Evolutionary conservation across 2,329 filamentous ascomycete species (phyloP), one percentile per base, ranked within the genome.

Genomic region (Simplicillium aogashimaense): DNA sequence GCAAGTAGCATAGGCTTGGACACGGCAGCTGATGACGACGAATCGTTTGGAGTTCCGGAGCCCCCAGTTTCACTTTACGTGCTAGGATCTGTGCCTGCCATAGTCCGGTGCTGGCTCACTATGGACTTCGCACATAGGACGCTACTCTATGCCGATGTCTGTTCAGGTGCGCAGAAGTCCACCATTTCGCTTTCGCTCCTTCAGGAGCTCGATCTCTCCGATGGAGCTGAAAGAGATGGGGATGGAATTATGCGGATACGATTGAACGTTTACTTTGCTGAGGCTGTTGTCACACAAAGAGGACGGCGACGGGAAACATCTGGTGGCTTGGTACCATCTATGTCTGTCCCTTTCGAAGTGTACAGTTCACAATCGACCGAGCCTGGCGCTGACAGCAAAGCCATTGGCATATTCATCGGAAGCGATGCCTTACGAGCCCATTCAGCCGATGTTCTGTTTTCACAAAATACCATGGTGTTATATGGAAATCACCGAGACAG

Each of bases 51-150:
- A 40, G 77, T 81, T 18, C 81, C 82, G 18, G 78, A 76, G 33
- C 83, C 90, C 33, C 86, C 89, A 14, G 86, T 88, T 29, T 86
- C 87, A 8, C 71, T 95, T 43, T 87, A 88, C 56, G 75, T 94
- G 39, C 70, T 95, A 13, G 88, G 90, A 11, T 83, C 89, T 7
- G 88, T 94, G 6, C 92, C 92, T 6, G 86, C 88, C 25, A 95
- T 98, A 49, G 86, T 97, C 42, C 83, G 92, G 45, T 98, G 92
- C 66, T 97, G 92, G 89, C 70, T 97, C 50, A 90, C 86, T 18
- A 83, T 81, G 29, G 82, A 86, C 53, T 97, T 94, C 63, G 90
- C 88, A 12, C 90, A 95, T 56, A 81, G 84, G 48, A 83, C 87
- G 9, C 73, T 97, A 13, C 70, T 95, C 5, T 97, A 97, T 56